Percentiles rank a stretch among this genome's conserved stretches.
Evolutionary conservation across 352 stramenopile species (phyloP).

Genomic region (Blastocystis sp.): DNA sequence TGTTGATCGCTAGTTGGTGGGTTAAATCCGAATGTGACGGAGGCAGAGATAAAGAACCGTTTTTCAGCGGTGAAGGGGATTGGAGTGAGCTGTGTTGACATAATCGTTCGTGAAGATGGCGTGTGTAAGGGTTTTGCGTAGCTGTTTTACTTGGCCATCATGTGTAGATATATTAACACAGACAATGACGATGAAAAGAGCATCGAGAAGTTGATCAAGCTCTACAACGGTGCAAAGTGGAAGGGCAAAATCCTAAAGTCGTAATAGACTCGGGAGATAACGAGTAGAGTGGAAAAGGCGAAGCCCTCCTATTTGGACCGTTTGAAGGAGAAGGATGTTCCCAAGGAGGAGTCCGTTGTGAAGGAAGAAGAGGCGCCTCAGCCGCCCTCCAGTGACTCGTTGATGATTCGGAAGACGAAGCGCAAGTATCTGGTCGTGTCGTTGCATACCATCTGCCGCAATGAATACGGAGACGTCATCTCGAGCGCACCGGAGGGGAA

Average conservation of each 20-base stretch:
- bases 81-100: constrained; percentile 47
- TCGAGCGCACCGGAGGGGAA: not conserved
- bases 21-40: constrained; percentile 49
- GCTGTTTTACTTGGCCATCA: not conserved
- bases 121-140: constrained; percentile 69
- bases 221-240: constrained; percentile 68
- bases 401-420: constrained; percentile 65
- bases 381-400: constrained; percentile 8
- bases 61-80: constrained; percentile 52
- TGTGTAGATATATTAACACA: constrained; percentile 58
- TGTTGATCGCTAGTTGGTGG: constrained; percentile 64
- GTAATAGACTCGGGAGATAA: not conserved
- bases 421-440: constrained; percentile 51
- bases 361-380: constrained; percentile 5
- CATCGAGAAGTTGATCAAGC: constrained; percentile 30
- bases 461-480: not conserved
- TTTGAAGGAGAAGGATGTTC: constrained; percentile 39
- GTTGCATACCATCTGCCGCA: not conserved
- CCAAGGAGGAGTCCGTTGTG: not conserved
- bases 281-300: constrained; percentile 49
- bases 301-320: constrained; percentile 67
- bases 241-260: constrained; percentile 58
- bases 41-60: constrained; percentile 27
- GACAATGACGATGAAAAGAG: constrained; percentile 23
- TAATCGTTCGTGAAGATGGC: constrained; percentile 65